Base-by-base conservation (phyloP, 2,329 filamentous ascomycete genomes). In the Rutstroemia sp. region DNA sequence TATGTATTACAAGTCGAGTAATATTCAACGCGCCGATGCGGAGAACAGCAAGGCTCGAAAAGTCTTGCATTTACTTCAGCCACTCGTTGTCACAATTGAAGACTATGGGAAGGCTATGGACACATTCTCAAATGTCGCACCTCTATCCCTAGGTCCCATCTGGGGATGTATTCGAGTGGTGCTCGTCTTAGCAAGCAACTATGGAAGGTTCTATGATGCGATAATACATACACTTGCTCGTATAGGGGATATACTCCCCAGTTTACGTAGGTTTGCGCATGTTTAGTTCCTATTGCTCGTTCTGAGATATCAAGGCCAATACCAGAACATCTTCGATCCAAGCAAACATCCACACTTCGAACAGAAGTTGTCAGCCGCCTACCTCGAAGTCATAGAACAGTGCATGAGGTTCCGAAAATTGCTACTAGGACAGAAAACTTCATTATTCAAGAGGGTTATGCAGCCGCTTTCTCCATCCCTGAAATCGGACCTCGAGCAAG, bases 181-280 rank as follows among this genome's bases (percentile, higher is more conserved):
- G 12, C 52, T 49, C 21, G 19, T 18, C 1, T n/a, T 25, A 0
- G 37, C 45, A 14, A 44, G 19, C 14, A 44, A n/a, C 7, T 23
- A 49, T 3, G 37, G 34, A 14, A 54, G 49, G 2, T 54, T 54
- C 5, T 42, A 34, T 23, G 44, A 54, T 54, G 12, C n/a, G 16
- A 49, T 54, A 2, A 18, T 54, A 49, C 34, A 37, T 4, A 54
- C 23, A 19, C 18, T 49, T 49, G 52, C 52, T 30, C 52, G 18
- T 5, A 34, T 49, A 1, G 37, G 52, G 10, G 25, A 49, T 16
- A 49, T 37, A 9, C 23, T 54, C 44, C 45, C 52, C 8, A 18
- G 37, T 9, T 18, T 37, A n/a, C 52, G 37, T 49, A 44, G 23
- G 37, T 21, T 2, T 4, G 2, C 23, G 25, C 12, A 8, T 3